Evolutionary conservation across 2,329 filamentous ascomycete species (phyloP).

Genomic region (Neospermospora avenae): DNA sequence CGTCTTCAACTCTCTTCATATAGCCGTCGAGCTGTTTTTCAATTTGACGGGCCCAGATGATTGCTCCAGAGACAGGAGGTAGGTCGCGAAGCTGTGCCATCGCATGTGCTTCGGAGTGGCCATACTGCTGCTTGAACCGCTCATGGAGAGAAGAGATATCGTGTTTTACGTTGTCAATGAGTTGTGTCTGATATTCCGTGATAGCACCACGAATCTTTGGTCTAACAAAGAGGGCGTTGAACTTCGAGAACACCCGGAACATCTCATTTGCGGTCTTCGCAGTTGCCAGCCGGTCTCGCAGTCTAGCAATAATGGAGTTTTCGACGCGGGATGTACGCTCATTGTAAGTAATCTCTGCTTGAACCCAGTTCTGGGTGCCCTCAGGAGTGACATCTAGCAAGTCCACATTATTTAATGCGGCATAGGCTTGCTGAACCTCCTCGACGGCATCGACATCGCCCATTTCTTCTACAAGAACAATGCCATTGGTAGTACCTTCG

Average conservation of each 20-base stretch:
- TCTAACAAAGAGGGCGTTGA: slow-evolving; percentile 96
- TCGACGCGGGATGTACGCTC: slow-evolving; percentile 96
- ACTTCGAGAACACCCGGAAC: slow-evolving; percentile 99
- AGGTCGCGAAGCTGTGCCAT: slow-evolving; percentile 98
- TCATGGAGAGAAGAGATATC: slow-evolving; percentile 93
- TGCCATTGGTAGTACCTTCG: slow-evolving; percentile 55
- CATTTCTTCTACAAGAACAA: slow-evolving; percentile 84
- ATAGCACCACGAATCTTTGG: slow-evolving; percentile 99
- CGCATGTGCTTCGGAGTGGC: slow-evolving; percentile 93
- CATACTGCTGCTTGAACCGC: slow-evolving; percentile 98
- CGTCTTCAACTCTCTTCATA: slow-evolving; percentile 99
- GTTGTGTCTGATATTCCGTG: slow-evolving; percentile 94
- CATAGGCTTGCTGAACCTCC: slow-evolving; percentile 92
- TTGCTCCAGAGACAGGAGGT: slow-evolving; percentile 91
- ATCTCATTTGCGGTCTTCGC: slow-evolving; percentile 98
- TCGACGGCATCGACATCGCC: slow-evolving; percentile 96
- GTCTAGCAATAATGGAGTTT: slow-evolving; percentile 94
- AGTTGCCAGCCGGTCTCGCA: slow-evolving; percentile 88
- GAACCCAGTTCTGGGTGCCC: slow-evolving; percentile 87
- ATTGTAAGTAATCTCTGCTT: slow-evolving; percentile 94
- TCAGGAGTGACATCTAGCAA: slow-evolving; percentile 87
- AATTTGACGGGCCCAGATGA: slow-evolving; percentile 97
- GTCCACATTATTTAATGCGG: slow-evolving; percentile 90
- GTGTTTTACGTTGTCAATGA: slow-evolving; percentile 96
- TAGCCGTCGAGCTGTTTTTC: slow-evolving; percentile 93